Conservation (phyloP, 352 stramenopile genomes). For the Pythium plurisporium region DNA sequence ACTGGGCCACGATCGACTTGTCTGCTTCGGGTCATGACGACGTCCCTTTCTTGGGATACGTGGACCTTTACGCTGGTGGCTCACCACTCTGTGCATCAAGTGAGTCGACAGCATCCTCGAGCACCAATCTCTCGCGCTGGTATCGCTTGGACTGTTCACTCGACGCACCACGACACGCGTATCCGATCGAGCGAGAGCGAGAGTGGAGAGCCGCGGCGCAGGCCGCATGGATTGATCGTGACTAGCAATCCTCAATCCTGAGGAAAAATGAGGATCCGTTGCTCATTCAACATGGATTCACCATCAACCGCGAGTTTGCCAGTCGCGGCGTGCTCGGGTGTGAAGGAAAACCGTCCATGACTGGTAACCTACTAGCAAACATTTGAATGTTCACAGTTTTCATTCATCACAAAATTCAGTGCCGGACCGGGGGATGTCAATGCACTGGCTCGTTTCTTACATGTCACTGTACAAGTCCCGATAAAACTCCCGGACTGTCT, state of each 20-base stretch:
- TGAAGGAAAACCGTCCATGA: too few relatives aligned
- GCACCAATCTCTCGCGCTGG: neutral
- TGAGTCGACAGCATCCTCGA: neutral
- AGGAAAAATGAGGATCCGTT: too few relatives aligned
- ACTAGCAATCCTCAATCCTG: too few relatives aligned
- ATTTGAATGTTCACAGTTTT: too few relatives aligned
- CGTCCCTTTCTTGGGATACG: constrained; percentile 1
- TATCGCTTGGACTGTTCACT: neutral
- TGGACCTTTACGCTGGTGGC: neutral
- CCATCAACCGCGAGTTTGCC: too few relatives aligned
- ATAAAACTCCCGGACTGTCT: constrained; percentile 14
- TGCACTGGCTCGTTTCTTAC: too few relatives aligned
- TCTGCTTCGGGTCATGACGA: neutral
- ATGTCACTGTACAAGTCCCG: constrained; percentile 15
- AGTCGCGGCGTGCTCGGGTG: too few relatives aligned
- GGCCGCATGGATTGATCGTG: neutral
- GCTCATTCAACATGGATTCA: too few relatives aligned
- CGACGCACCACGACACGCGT: neutral
- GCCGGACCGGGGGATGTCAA: too few relatives aligned
- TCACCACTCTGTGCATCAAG: constrained; percentile 3
- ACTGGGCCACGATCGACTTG: neutral
- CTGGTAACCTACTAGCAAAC: too few relatives aligned
- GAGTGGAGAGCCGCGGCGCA: constrained; percentile 4
- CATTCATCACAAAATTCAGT: too few relatives aligned
- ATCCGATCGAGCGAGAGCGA: constrained; percentile 11